phyloP scores from a whole-genome alignment of 148 eudicot species.

The Silene uniflora region DNA sequence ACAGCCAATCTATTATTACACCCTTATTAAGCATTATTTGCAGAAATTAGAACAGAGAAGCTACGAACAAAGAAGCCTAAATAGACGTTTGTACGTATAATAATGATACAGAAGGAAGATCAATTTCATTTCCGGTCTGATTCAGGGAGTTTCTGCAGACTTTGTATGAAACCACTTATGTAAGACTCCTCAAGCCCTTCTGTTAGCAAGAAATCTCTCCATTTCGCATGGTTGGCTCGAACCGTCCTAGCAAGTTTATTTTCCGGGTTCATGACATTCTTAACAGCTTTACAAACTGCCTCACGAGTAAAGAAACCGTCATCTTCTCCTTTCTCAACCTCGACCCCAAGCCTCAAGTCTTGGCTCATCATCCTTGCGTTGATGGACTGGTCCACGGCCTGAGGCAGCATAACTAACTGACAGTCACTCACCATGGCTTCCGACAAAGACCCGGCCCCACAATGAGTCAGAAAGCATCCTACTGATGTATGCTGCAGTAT shows the following conservation, averaged over 20 bases:
- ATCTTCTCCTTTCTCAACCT: slow-evolving; percentile 36
- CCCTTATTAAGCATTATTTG: background rate
- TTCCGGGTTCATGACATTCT: slow-evolving; percentile 32
- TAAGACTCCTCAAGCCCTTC: slow-evolving; percentile 40
- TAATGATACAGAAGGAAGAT: too few relatives aligned
- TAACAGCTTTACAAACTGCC: slow-evolving; percentile 35
- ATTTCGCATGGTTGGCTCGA: slow-evolving; percentile 37
- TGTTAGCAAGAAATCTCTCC: slow-evolving; percentile 38
- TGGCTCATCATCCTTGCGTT: slow-evolving; percentile 41
- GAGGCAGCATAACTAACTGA: slow-evolving; percentile 46
- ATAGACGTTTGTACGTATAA: background rate
- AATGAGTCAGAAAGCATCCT: slow-evolving; percentile 52
- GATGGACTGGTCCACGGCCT: slow-evolving; percentile 36
- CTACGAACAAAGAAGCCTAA: background rate
- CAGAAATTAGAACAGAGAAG: background rate
- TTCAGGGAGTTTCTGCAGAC: slow-evolving; percentile 25
- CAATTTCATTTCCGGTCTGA: background rate
- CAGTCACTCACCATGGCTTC: slow-evolving; percentile 50
- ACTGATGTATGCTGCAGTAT: slow-evolving; percentile 43
- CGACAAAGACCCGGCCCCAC: slow-evolving; percentile 45
- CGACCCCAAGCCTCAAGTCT: slow-evolving; percentile 42
- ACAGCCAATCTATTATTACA: too few relatives aligned
- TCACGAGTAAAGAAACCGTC: slow-evolving; percentile 39
- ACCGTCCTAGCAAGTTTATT: slow-evolving; percentile 30
- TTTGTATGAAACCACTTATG: slow-evolving; percentile 35